Conservation (phyloP, 2,329 filamentous ascomycete species). For the Nigrospora osmanthi region DNA sequence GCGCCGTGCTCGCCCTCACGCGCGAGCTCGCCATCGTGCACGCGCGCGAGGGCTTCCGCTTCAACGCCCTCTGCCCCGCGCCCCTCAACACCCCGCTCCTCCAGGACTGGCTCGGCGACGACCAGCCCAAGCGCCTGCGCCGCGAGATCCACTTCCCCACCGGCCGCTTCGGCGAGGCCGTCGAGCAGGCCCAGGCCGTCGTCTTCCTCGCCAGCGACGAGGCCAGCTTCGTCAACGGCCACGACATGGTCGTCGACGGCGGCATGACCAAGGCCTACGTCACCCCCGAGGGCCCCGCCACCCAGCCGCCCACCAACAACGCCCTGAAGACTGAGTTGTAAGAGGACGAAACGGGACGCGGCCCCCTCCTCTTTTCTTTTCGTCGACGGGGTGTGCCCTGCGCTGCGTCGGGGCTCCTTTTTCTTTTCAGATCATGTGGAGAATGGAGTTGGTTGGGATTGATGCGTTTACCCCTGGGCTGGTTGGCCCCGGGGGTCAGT, state of each 20-base stretch:
- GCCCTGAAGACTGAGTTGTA: conserved; percentile 41
- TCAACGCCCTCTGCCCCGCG: conserved; percentile 86
- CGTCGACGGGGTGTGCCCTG: neutral
- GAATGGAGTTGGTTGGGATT: neutral
- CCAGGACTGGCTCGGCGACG: conserved; percentile 89
- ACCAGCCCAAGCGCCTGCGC: conserved; percentile 69
- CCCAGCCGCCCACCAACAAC: conserved; percentile 50
- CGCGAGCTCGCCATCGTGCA: conserved; percentile 88
- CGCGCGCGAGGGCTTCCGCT: conserved; percentile 78
- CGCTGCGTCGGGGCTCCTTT: too few species aligned
- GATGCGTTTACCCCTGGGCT: neutral
- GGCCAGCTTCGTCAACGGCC: conserved; percentile 82
- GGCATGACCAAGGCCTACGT: conserved; percentile 92
- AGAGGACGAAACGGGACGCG: neutral
- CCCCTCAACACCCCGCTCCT: conserved; percentile 87
- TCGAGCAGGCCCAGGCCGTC: conserved; percentile 87
- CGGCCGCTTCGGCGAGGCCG: conserved; percentile 84
- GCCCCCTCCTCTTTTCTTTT: neutral
- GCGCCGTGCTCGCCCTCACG: conserved; percentile 83
- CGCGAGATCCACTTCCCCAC: conserved; percentile 86
- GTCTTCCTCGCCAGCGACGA: conserved; percentile 83
- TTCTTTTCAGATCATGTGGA: neutral
- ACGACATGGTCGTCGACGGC: conserved; percentile 91
- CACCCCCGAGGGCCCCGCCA: conserved; percentile 53
- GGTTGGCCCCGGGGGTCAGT: too few species aligned